Base-by-base conservation (phyloP, 2,329 filamentous ascomycete genomes). In the Kalmusia sp. region DNA sequence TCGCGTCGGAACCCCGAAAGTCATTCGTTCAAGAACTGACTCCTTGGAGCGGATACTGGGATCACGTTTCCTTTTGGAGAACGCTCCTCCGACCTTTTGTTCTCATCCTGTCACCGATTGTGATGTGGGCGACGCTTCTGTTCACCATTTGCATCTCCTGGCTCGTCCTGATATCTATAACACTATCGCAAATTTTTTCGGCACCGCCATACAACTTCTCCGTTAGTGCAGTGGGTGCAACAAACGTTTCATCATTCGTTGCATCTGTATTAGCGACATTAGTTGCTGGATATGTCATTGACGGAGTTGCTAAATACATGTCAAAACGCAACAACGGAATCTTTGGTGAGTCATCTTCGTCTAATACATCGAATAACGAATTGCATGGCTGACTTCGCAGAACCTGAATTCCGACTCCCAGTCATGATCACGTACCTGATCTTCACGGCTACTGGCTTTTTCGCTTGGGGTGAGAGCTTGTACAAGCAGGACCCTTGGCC, bases 91-190 rank as follows among this genome's bases (percentile, higher is more conserved):
- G 62, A 2, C 64, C 64, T 1, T 67, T 65, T 35, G 46, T 60
- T 6, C 17, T 59, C 22, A 48, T 65, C 15, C 22, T 50, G 3
- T 62, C 59, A 24, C 62, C 64, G 14, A 56, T 62, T 3, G 64
- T 67, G 11, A 55, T 60, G 47, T 67, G 62, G 62, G 64, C 61
- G 2, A 65, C 62, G 8, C 47, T 67, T 17, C 49, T 65, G 5
- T 67, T 65, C 49, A 67, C 64, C 0, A 61, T 62, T 17, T 64
- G 62, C 35, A 62, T 67, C n/a, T 65, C 62, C n/a, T 67, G 64
- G 64, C 61, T 67, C 1, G 62, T 67, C 2, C 50, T 63, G 25
- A 67, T 67, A 33, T 65, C 61, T 6, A 61, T 65, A 25, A 67
- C 64, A 3, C 40, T 67, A 7, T 67, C 64, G 24, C 64, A 67